Conservation (phyloP, 352 stramenopile species). For the Phytopythium helicoides region DNA sequence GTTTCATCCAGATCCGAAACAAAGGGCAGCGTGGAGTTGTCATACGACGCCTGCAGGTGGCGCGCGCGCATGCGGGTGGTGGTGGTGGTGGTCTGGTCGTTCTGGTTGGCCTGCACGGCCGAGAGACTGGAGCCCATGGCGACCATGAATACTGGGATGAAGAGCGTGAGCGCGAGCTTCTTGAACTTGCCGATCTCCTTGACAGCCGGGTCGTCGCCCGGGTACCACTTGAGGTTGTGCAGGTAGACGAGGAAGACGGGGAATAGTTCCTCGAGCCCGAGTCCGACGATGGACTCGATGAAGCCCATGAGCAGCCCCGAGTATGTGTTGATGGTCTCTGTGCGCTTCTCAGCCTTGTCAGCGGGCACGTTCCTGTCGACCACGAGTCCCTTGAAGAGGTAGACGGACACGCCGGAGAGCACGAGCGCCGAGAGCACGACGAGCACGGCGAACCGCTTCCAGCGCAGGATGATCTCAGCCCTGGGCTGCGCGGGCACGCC, state of each 20-base stretch:
- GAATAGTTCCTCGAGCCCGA: slow-evolving; percentile 49
- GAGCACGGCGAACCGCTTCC: slow-evolving; percentile 53
- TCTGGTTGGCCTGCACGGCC: slow-evolving; percentile 56
- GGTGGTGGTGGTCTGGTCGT: slow-evolving; percentile 19
- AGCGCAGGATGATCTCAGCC: slow-evolving; percentile 59
- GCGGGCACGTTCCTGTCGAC: slow-evolving; percentile 17
- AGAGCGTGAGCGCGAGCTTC: slow-evolving; percentile 54
- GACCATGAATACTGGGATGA: slow-evolving; percentile 55
- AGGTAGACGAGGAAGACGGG: slow-evolving; percentile 62
- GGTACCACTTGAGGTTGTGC: slow-evolving; percentile 60
- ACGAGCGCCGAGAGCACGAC: slow-evolving; percentile 35
- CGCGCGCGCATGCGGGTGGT: slow-evolving; percentile 12
- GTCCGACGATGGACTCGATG: slow-evolving; percentile 42
- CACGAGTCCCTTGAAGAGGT: slow-evolving; percentile 38
- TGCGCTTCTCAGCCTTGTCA: slow-evolving; percentile 22
- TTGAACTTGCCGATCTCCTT: slow-evolving; percentile 54
- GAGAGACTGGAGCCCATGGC: slow-evolving; percentile 49
- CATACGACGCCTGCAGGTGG: slow-evolving; percentile 20
- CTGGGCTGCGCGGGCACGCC: slow-evolving; percentile 33
- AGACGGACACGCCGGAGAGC: slow-evolving; percentile 38
- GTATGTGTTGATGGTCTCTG: slow-evolving; percentile 48
- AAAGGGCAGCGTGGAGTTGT: not conserved
- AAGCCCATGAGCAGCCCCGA: slow-evolving; percentile 65
- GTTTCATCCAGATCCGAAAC: slow-evolving; percentile 10
- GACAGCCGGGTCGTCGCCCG: slow-evolving; percentile 36